phyloP scores from a whole-genome alignment of 805 yeast species.

The Komagataella pastoris region DNA sequence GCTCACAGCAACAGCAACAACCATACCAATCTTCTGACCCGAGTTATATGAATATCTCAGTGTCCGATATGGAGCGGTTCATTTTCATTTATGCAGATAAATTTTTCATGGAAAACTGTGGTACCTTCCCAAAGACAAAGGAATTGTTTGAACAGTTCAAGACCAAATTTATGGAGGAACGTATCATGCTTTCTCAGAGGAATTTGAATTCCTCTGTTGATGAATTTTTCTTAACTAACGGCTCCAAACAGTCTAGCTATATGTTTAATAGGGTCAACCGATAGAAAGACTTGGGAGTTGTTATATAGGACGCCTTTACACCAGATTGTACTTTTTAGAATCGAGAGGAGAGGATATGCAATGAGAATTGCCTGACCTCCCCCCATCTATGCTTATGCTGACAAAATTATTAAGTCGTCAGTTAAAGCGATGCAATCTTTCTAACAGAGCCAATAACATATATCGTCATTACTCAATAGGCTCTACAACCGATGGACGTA shows the following conservation, averaged over 20 bases:
- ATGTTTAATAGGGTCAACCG: neutral
- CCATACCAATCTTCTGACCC: neutral
- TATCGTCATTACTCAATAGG: neutral
- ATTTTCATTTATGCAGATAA: conserved; percentile 18
- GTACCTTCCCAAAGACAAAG: conserved; percentile 13
- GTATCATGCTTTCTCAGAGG: conserved; percentile 1
- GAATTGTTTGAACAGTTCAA: conserved; percentile 16
- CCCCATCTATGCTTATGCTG: neutral
- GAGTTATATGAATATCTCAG: neutral
- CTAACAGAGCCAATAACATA: neutral
- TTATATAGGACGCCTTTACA: neutral
- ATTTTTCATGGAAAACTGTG: conserved; percentile 14
- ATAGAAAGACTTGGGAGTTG: neutral
- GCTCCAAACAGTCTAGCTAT: neutral
- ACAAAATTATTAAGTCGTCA: neutral
- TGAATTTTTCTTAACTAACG: conserved; percentile 1
- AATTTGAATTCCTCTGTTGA: conserved; percentile 1
- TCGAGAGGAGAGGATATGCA: too few relatives aligned
- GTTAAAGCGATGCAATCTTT: neutral
- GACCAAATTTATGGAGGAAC: conserved; percentile 17
- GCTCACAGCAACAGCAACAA: conserved; percentile 1
- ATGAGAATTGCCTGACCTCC: too few relatives aligned
- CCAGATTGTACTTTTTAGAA: neutral
- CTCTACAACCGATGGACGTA: conserved; percentile 36
- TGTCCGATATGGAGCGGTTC: conserved; percentile 18